Conservation (phyloP, 2,329 filamentous ascomycete species). For the Sporothrix schenckii region DNA sequence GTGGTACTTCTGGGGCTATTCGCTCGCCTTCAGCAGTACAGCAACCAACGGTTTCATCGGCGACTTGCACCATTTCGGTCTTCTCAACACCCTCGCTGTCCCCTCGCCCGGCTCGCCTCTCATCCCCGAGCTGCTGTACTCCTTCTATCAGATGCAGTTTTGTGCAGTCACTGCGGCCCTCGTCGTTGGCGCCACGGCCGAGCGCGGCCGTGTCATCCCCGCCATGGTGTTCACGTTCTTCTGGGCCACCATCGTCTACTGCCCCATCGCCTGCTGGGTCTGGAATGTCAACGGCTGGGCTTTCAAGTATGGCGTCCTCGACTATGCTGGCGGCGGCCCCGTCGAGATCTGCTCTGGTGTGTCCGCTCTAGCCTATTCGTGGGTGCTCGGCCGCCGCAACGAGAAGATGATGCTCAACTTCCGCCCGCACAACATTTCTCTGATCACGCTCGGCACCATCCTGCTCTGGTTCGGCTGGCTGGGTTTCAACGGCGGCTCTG, state of each 20-base stretch:
- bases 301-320: conserved; percentile 85
- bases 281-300: conserved; percentile 97
- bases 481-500: conserved; percentile 95
- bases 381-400: conserved; percentile 92
- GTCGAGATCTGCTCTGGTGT: conserved; percentile 96
- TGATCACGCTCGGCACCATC: conserved; percentile 93
- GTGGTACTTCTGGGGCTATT: conserved; percentile 99
- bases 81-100: conserved; percentile 78
- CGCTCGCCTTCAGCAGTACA: conserved; percentile 81
- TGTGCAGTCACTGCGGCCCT: conserved; percentile 90
- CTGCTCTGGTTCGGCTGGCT: conserved; percentile 99
- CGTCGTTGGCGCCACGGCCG: conserved; percentile 86
- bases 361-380: conserved; percentile 91
- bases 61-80: conserved; percentile 83
- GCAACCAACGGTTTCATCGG: conserved; percentile 91
- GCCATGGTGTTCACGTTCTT: conserved; percentile 94
- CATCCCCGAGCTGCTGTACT: conserved; percentile 86
- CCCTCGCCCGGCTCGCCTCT: conserved; percentile 89
- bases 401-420: conserved; percentile 99
- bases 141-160: conserved; percentile 99
- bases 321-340: conserved; percentile 94
- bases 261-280: conserved; percentile 92
- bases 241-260: conserved; percentile 98
- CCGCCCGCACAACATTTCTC: conserved; percentile 96
- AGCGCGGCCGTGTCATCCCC: conserved; percentile 88